Evolutionary conservation across 2,329 filamentous ascomycete genomes (phyloP).

Genomic region (Xylaria sp.): DNA sequence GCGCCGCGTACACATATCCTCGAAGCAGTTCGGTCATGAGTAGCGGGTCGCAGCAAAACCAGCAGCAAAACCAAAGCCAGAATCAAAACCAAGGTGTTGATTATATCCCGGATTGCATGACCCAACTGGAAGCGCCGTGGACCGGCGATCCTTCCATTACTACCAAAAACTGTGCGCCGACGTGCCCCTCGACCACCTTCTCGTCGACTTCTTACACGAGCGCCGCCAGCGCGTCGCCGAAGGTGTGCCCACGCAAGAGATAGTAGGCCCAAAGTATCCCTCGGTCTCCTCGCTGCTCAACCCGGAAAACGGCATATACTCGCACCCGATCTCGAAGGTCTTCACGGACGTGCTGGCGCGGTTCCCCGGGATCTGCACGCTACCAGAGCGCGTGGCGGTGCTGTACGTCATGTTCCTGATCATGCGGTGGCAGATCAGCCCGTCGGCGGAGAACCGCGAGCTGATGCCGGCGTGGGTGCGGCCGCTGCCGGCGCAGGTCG

Average conservation of each 20-base stretch:
- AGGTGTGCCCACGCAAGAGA: conserved; percentile 64
- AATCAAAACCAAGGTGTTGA: conserved; percentile 21
- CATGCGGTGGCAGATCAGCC: conserved; percentile 83
- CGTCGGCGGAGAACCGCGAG: conserved; percentile 78
- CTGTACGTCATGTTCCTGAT: conserved; percentile 86
- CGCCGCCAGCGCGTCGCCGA: conserved; percentile 67
- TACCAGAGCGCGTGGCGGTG: conserved; percentile 81
- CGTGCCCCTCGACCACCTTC: conserved; percentile 79
- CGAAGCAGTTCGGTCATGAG: conserved; percentile 2
- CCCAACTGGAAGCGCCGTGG: conserved; percentile 17
- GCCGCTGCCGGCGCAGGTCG: conserved; percentile 68
- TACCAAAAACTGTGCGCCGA: conserved; percentile 65
- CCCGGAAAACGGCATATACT: conserved; percentile 61
- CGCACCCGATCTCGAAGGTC: conserved; percentile 80
- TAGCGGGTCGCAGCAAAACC: conserved; percentile 9
- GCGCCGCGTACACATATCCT: conserved; percentile 19
- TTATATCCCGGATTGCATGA: conserved; percentile 10
- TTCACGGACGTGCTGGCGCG: conserved; percentile 83
- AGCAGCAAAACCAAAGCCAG: no score
- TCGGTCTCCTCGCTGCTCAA: conserved; percentile 79
- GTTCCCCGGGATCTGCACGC: conserved; percentile 77
- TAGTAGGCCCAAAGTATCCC: conserved; percentile 78
- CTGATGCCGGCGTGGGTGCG: conserved; percentile 73
- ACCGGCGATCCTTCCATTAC: conserved; percentile 38
- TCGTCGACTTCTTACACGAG: conserved; percentile 77